Evolutionary conservation across 1,284 basidiomycete species (phyloP).

Genomic region (Pyrrhoderma noxium): DNA sequence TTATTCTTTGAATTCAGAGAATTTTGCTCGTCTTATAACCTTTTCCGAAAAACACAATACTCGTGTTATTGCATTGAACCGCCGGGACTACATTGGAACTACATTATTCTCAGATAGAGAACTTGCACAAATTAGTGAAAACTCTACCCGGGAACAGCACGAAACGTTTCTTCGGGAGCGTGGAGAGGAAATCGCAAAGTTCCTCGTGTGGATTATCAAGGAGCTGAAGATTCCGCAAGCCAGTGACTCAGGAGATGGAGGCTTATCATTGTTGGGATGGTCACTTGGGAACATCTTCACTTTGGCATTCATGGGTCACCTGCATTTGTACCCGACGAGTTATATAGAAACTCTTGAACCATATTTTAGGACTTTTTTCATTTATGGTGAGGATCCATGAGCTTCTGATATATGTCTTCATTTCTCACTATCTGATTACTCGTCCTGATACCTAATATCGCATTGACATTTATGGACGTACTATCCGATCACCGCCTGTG

Average conservation of each 20-base stretch:
- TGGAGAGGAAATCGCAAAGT: slow-evolving; percentile 18
- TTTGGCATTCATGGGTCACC: slow-evolving; percentile 11
- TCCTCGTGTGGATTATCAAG: slow-evolving; percentile 17
- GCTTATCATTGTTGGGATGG: slow-evolving; percentile 16
- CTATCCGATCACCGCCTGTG: not conserved
- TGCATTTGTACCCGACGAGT: slow-evolving; percentile 1
- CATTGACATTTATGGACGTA: too few species aligned
- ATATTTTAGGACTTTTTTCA: slow-evolving; percentile 11
- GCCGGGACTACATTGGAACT: slow-evolving; percentile 23
- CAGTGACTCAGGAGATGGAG: slow-evolving; percentile 13
- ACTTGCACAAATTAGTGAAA: slow-evolving; percentile 12
- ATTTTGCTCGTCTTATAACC: slow-evolving; percentile 17
- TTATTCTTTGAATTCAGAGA: slow-evolving; percentile 8
- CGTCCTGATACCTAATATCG: too few species aligned
- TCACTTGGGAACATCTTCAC: slow-evolving; percentile 15
- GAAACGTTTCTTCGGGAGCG: slow-evolving; percentile 12
- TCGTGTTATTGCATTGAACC: slow-evolving; percentile 22
- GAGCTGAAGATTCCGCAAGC: slow-evolving; percentile 15
- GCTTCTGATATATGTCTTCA: too few species aligned
- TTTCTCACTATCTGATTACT: too few species aligned
- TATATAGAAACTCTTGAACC: not conserved
- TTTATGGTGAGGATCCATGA: slow-evolving; percentile 12
- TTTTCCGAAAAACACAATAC: slow-evolving; percentile 19
- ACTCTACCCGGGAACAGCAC: slow-evolving; percentile 12
- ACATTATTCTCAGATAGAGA: slow-evolving; percentile 20